These are phyloP conservation scores for Fusarium lyarnte DNA, from an alignment of 2,329 filamentous ascomycete species.

Conservation along the genomic window DNA sequence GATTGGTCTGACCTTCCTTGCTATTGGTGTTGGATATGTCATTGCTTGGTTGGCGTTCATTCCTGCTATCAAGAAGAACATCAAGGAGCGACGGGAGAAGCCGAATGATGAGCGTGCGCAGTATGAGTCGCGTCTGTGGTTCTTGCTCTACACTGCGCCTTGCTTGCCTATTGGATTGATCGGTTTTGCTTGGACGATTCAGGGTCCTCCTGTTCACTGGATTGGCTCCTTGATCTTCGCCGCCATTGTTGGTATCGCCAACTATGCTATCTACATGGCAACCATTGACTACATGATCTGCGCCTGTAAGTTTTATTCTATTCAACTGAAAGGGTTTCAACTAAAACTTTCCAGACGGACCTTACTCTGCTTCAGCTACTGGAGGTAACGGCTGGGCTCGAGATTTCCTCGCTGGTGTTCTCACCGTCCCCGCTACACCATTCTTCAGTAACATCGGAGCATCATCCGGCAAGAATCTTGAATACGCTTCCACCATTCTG, in stretches of 20 bases:
- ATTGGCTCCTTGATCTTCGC: conserved; percentile 73
- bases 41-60: conserved; percentile 70
- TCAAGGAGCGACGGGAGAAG: conserved; percentile 59
- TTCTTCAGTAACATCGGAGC: conserved; percentile 68
- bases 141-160: conserved; percentile 69
- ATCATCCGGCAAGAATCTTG: conserved; percentile 59
- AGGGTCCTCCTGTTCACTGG: conserved; percentile 73
- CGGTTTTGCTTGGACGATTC: conserved; percentile 74
- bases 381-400: conserved; percentile 80
- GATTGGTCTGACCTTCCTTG: conserved; percentile 70
- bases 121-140: conserved; percentile 74
- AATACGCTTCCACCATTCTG: conserved; percentile 71
- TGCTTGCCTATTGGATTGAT: conserved; percentile 73
- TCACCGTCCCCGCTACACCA: conserved; percentile 73
- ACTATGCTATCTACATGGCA: conserved; percentile 79
- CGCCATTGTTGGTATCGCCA: conserved; percentile 75
- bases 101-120: conserved; percentile 68
- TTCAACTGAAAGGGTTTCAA: no score
- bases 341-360: no score
- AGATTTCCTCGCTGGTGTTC: conserved; percentile 77
- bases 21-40: conserved; percentile 73
- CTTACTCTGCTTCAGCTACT: conserved; percentile 77
- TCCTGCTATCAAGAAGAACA: conserved; percentile 64
- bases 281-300: conserved; percentile 77
- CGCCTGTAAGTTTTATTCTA: conserved; percentile 40